Evolutionary conservation across 495 filamentous ascomycete species (phyloP).

Genomic region (Penicillium steckii): DNA sequence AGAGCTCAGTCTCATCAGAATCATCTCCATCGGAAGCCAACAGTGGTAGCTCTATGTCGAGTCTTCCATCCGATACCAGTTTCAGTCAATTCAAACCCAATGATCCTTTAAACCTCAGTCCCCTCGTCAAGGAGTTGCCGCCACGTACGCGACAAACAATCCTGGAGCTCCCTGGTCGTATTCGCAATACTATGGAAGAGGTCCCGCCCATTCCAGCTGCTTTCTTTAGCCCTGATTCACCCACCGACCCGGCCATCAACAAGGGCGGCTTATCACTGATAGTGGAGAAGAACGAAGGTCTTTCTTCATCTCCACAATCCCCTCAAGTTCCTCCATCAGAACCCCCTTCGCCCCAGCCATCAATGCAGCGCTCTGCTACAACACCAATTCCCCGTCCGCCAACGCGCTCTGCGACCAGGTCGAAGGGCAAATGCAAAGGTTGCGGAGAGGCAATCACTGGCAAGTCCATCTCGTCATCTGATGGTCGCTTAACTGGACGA

Average conservation of each 20-base stretch:
- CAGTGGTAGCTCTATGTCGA: slow-evolving; percentile 73
- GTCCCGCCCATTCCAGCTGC: slow-evolving; percentile 35
- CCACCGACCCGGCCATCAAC: slow-evolving; percentile 57
- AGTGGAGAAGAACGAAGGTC: slow-evolving; percentile 24
- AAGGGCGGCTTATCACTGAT: slow-evolving; percentile 41
- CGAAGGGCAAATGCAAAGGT: slow-evolving; percentile 79
- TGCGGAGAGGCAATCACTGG: slow-evolving; percentile 78
- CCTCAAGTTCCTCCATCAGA: slow-evolving; percentile 10
- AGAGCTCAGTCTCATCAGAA: slow-evolving; percentile 69
- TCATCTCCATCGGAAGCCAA: slow-evolving; percentile 63
- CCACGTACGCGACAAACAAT: slow-evolving; percentile 18
- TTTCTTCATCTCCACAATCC: background rate
- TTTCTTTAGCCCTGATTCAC: slow-evolving; percentile 51
- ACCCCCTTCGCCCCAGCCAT: slow-evolving; percentile 17
- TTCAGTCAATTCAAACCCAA: slow-evolving; percentile 30
- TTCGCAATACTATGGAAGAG: slow-evolving; percentile 27
- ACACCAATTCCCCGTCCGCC: slow-evolving; percentile 30
- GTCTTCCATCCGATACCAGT: slow-evolving; percentile 43
- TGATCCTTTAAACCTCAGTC: slow-evolving; percentile 32
- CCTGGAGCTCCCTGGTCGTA: slow-evolving; percentile 17
- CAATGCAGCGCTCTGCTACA: slow-evolving; percentile 26
- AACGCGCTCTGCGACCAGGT: slow-evolving; percentile 30
- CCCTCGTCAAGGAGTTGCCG: slow-evolving; percentile 38
- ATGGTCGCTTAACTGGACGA: slow-evolving; percentile 87
- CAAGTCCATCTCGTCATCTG: slow-evolving; percentile 90